These are phyloP conservation scores for Exutisphaerella laricina DNA, from an alignment of 2,329 filamentous ascomycete genomes.

Conservation along the genomic window DNA sequence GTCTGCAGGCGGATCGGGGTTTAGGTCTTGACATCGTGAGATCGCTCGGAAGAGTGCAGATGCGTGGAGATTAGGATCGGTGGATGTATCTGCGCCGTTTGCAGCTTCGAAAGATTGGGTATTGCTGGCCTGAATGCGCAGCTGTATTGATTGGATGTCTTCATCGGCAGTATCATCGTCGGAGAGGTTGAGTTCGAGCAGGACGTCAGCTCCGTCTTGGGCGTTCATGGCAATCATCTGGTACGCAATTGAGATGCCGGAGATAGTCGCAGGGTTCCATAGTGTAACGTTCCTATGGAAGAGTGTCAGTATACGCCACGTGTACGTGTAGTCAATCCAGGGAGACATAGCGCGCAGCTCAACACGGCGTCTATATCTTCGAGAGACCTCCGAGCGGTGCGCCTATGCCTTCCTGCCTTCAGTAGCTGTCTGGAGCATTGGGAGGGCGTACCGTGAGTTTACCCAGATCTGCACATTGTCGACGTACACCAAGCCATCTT, in stretches of 20 bases:
- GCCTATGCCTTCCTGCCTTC: too few species aligned
- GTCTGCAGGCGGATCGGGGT: slow-evolving; percentile 59
- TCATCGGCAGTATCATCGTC: slow-evolving; percentile 57
- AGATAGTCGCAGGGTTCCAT: too few species aligned
- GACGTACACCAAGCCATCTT: too few species aligned
- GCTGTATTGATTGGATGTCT: slow-evolving; percentile 57
- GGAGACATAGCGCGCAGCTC: too few species aligned
- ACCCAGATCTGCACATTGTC: too few species aligned
- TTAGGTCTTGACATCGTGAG: slow-evolving; percentile 67
- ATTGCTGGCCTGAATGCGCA: slow-evolving; percentile 48
- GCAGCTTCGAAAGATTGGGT: not conserved
- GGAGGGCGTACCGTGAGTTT: too few species aligned
- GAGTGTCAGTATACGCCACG: too few species aligned
- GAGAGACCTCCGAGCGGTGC: too few species aligned
- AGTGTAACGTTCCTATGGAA: too few species aligned
- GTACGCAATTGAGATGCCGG: slow-evolving; percentile 67
- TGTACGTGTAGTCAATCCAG: too few species aligned
- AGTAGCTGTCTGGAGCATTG: too few species aligned
- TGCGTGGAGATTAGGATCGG: slow-evolving; percentile 18
- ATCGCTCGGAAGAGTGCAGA: slow-evolving; percentile 61
- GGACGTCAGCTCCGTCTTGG: slow-evolving; percentile 58
- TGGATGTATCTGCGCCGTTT: not conserved
- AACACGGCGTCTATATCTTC: too few species aligned
- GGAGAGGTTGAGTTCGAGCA: slow-evolving; percentile 64
- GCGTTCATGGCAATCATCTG: slow-evolving; percentile 70